Evolutionary conservation across 106 monocot genomes (phyloP), one percentile per base, ranked within the genome.

Genomic region (Allium sativum): DNA sequence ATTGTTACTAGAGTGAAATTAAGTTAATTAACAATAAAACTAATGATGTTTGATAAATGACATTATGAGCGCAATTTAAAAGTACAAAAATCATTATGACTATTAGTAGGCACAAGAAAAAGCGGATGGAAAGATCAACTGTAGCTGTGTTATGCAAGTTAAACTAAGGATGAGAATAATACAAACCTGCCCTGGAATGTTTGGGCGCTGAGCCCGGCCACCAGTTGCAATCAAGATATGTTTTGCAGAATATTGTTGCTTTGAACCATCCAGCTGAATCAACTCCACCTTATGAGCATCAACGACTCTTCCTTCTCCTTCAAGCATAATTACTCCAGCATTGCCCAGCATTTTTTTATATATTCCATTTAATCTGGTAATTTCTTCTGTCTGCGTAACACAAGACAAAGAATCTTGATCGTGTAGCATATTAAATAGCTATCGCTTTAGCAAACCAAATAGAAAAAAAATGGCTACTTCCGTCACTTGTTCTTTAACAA

Each of bases 201-300:
- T 64, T 43, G 88, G 78, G 56, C 77, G 80, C 18, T 85, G 82
- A 71, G 98, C 98, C 17, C 98, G 82, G 68, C 98, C 85, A 10
- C 98, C 98, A 73, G 98, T 99, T 58, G 98, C 85, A 59, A 99
- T 88, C 61, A 99, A 76, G 53, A 99, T 92, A 72, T 99, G 82
- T 64, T 85, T 99, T 47, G 88, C 83, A 43, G 80, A 71, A 78
- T 88, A 99, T 15, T 74, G 71, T 55, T 77, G 70, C 72, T 76
- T 83, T 43, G 78, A 76, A 42, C 98, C 98, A 73, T 99, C 88
- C 56, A 82, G 64, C 0, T 79, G 66, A 16, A 68, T 79, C 62
- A 99, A 72, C 72, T 88, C 98, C 52, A 92, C 88, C 47, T 14
- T 62, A 73, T 92, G 84, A 70, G 84, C 78, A 78, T 68, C 80